Evolutionary conservation across 768 basidiomycete genomes (phyloP), one percentile per base, ranked within the genome.

Genomic region (Termitomyces eurrhizus): DNA sequence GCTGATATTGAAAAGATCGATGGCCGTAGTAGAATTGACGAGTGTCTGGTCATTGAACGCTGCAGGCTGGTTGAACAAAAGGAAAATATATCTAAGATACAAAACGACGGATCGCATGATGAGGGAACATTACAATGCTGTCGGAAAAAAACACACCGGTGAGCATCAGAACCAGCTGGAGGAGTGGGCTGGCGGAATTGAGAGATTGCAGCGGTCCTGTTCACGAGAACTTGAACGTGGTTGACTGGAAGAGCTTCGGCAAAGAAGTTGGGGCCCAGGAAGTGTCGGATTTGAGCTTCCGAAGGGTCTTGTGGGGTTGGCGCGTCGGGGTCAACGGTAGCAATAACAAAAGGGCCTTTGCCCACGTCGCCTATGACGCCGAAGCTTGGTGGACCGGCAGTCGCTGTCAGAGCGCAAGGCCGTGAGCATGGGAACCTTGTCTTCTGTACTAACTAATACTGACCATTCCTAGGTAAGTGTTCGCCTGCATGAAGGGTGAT

Each of bases 291-390:
- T 62, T 83, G 78, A 1, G 79, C 72, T 4, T 39, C 55, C 7
- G 71, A 78, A 13, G 78, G 76, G 18, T 63, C 68, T 62, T 80
- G 77, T 1, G 82, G 81, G n/a, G 81, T 81, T 8, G 81, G 81
- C 11, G 77, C 80, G 62, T 83, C 82, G 5, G 78, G 82, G 61
- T 82, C 81, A 3, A 83, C 77, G 11, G 73, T 64, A 0, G 77
- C 76, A 12, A 83, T 65, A 16, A 83, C 78, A 65, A 80, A 83
- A 0, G 81, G 80, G 0, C 79, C 81, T 12, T 33, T 57, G 18
- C 64, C 60, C 13, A 56, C 57, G 13, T 66, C 53, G 8, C 72
- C 74, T 21, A 64, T 60, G 39, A 74, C 64, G 54, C 61, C 61
- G 66, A 76, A 78, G 2, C 65, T 65, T 4, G 77, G 77, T 3